Percentiles rank a stretch among this genome's conserved stretches.
These are phyloP conservation scores for Serendipita indica DNA, from an alignment of 768 basidiomycete species.

Conservation along the genomic window DNA sequence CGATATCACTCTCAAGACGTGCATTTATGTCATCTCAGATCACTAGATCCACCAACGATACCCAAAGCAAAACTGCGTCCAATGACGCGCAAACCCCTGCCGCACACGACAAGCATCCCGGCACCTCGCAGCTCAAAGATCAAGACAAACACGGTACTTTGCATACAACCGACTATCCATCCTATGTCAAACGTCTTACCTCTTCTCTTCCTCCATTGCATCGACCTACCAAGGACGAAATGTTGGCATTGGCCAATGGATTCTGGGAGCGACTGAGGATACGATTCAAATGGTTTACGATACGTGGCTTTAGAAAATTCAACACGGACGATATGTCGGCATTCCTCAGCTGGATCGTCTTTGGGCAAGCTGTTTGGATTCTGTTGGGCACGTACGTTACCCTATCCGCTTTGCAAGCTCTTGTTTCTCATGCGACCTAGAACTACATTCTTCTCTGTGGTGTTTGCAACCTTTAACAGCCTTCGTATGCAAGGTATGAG, in stretches of 20 bases:
- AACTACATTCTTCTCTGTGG: conserved; percentile 89
- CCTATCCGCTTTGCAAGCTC: not conserved
- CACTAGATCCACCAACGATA: too few species aligned
- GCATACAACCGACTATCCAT: conserved; percentile 36
- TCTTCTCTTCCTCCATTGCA: conserved; percentile 49
- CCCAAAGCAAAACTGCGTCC: too few species aligned
- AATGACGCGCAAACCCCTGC: not conserved
- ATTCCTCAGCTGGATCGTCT: conserved; percentile 87
- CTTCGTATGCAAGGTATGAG: conserved; percentile 62
- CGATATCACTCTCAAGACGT: too few species aligned
- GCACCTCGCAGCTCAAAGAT: not conserved
- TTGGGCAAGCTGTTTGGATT: conserved; percentile 94
- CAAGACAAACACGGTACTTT: not conserved
- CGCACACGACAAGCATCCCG: too few species aligned
- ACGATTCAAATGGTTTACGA: conserved; percentile 96
- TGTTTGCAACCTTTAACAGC: conserved; percentile 82
- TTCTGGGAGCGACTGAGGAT: conserved; percentile 83
- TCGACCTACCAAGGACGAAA: conserved; percentile 76
- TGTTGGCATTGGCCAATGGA: conserved; percentile 70
- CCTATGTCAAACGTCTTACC: conserved; percentile 68
- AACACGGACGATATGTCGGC: conserved; percentile 95
- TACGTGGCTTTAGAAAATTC: conserved; percentile 85
- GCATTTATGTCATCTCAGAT: conserved; percentile 7
- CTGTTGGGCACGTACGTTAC: conserved; percentile 76
- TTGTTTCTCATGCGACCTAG: conserved; percentile 21